These are phyloP conservation scores for Fusarium dimerum DNA, from an alignment of 2,329 filamentous ascomycete species.

Conservation along the genomic window DNA sequence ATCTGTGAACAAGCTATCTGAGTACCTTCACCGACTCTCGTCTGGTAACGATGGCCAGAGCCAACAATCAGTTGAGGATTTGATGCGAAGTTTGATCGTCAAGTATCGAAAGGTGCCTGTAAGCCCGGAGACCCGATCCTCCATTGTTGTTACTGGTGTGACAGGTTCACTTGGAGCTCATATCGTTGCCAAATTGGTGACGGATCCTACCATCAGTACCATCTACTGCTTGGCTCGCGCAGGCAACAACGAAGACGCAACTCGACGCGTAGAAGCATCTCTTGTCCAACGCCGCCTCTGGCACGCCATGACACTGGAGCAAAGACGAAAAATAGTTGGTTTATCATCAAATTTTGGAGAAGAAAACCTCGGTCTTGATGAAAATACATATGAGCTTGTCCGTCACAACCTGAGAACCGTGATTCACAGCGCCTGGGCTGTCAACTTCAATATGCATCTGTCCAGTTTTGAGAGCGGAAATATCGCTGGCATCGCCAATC, in stretches of 20 bases:
- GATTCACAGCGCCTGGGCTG: slow-evolving; percentile 55
- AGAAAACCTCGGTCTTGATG: slow-evolving; percentile 16
- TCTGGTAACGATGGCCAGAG: slow-evolving; percentile 10
- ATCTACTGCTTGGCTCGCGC: slow-evolving; percentile 40
- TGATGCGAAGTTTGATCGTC: slow-evolving; percentile 35
- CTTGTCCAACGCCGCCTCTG: no score
- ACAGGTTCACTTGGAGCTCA: slow-evolving; percentile 64
- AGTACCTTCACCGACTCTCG: slow-evolving; percentile 26
- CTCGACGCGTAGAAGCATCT: slow-evolving; percentile 6
- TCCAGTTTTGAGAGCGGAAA: slow-evolving; percentile 50
- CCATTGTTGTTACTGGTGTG: slow-evolving; percentile 51
- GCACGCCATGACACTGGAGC: slow-evolving; percentile 11
- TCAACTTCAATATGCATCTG: slow-evolving; percentile 57
- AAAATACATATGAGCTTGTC: slow-evolving; percentile 32
- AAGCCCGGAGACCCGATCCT: no score
- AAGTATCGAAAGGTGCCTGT: slow-evolving; percentile 43
- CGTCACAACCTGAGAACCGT: slow-evolving; percentile 39
- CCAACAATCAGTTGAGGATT: slow-evolving; percentile 29
- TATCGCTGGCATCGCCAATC: slow-evolving; percentile 46
- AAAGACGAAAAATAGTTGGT: slow-evolving; percentile 23
- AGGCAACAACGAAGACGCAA: slow-evolving; percentile 4
- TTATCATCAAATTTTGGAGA: slow-evolving; percentile 23
- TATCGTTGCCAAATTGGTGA: slow-evolving; percentile 57
- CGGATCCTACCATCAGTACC: slow-evolving; percentile 54
- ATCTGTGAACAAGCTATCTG: slow-evolving; percentile 14